These are phyloP conservation scores for Talaromyces stipitatus DNA, from an alignment of 495 filamentous ascomycete species.

Conservation along the genomic window DNA sequence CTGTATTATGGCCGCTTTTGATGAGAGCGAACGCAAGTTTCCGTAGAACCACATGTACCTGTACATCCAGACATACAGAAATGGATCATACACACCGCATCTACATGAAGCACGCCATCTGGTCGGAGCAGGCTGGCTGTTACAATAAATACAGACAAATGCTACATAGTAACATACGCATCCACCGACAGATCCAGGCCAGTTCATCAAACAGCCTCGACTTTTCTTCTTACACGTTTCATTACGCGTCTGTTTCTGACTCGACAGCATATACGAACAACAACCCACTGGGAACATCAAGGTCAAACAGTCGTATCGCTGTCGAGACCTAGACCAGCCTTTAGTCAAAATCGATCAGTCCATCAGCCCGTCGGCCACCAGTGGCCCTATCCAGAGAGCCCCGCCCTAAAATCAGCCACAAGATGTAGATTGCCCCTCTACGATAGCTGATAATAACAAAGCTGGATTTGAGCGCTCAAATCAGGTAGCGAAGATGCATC, in stretches of 20 bases:
- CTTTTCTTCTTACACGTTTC: not conserved
- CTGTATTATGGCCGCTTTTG: not conserved
- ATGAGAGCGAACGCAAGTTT: not conserved
- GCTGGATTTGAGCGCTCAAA: not conserved
- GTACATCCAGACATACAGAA: not conserved
- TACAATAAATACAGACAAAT: not conserved
- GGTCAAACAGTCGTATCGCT: not conserved
- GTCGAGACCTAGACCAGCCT: not conserved
- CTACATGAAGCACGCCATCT: not conserved
- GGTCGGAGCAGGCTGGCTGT: not conserved
- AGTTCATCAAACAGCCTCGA: not conserved
- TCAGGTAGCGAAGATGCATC: not conserved
- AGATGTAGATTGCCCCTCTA: not conserved
- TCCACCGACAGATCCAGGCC: conserved; percentile 1
- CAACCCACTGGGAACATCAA: not conserved
- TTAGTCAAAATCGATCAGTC: not conserved
- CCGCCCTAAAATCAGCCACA: not conserved
- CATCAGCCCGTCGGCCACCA: not conserved
- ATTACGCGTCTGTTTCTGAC: not conserved
- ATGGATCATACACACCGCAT: conserved; percentile 2
- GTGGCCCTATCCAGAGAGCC: not conserved
- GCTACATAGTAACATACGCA: conserved; percentile 1
- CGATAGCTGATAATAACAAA: not conserved
- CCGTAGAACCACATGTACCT: not conserved
- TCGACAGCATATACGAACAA: not conserved